Base-by-base conservation (phyloP, 208 protist species). In the Trypanosoma mega region DNA sequence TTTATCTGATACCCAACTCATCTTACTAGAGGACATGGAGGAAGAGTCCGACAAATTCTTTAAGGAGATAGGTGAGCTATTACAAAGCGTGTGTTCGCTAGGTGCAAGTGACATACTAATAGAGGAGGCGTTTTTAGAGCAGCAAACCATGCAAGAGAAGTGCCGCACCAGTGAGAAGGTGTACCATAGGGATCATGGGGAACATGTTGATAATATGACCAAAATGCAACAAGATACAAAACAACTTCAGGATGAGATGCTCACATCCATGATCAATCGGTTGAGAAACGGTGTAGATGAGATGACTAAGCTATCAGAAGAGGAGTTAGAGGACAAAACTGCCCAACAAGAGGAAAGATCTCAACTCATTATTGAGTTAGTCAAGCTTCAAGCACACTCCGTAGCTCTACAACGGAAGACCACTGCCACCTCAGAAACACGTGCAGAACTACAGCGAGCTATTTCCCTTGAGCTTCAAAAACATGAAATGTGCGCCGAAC, bases 391-490 rank as follows among this genome's bases (percentile, higher is more conserved):
- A 43, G 20, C 43, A 37, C 39, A 66, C 6, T 72, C 72, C n/a
- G 31, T 52, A 3, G 44, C 43, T 26, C 47, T 72, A 9, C 60
- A 72, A 33, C 63, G 55, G 18, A 49, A 67, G 37, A 74, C 62
- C 2, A 58, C 54, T n/a, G 56, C 67, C 11, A 69, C 73, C 18
- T 33, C 47, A 9, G 33, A 70, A 23, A 51, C 67, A 33, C 49
- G 54, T 1, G 61, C 57, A 29, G 47, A 54, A 3, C 53, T 91
- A 37, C 64, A 63, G 34, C 80, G 80, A 2, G 44, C 72, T 11
- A 78, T 80, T 14, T 67, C 64, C 11, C 53, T 91, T 2, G 84
- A 91, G 61, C 52, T 59, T 34, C 72, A 80, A 33, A 78, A 77
- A 54, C 69, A 82, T 8, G 20, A 53, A n/a, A 34, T 87, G 18